Base-by-base conservation (phyloP, 352 stramenopile genomes). In the Aphanomyces astaci region DNA sequence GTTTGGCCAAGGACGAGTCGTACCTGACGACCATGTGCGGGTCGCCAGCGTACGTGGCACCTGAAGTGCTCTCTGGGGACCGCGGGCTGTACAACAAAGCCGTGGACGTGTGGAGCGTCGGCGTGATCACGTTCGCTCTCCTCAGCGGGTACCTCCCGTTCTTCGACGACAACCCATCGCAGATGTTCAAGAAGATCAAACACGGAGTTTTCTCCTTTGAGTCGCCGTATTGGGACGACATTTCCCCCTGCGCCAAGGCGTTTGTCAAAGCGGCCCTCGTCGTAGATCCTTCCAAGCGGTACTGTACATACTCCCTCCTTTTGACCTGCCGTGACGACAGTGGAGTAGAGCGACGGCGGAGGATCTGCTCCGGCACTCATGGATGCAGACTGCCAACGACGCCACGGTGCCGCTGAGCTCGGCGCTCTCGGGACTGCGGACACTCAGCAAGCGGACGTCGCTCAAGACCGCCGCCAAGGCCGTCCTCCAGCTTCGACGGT, bases 121-220 rank as follows among this genome's bases (percentile, higher is more conserved):
- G 87, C 4, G 84, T 95, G 13, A 78, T 95, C n/a, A 80, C 83
- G 15, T 95, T 86, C 68, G 87, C 93, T 53, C 75, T 95, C 15
- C 63, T 95, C 24, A 73, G 88, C 48, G 87, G 87, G 7, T 67
- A 71, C 27, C 84, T 86, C 32, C 87, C 87, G 25, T 95, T 95
- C 63, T 79, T 86, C 59, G 80, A 77, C 40, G 78, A 88, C 51
- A 78, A 75, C 76, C 39, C 80, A 65, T 71, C 77, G 5, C 75
- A 88, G 65, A 81, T 94, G 24, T 94, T 92, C 73, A 71, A 79
- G 33, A 77, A 83, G 32, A 91, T 94, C 73, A 87, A 87, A 72
- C 59, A 79, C 1, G 84, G 84, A 52, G 70, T 30, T 9, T 65
- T 33, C 28, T 2, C 13, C 11, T 94, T 89, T 55, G 79, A 89